These are phyloP conservation scores for Luzula sylvatica DNA, from an alignment of 176 grass and related monocot species.

Conservation along the genomic window DNA sequence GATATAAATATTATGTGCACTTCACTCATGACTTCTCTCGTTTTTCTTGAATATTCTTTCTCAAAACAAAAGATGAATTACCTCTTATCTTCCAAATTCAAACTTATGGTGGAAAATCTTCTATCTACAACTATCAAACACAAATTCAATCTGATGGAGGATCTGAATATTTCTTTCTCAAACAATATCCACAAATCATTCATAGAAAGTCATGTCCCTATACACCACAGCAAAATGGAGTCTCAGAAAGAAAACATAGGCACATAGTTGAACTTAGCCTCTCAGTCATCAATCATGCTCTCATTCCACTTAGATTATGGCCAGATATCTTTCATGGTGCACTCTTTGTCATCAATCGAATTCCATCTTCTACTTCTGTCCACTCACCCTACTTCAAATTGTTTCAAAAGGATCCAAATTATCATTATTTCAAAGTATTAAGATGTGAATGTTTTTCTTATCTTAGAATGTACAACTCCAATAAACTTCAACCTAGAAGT, in stretches of 20 bases:
- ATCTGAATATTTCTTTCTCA: neutral
- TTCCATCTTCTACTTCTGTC: neutral
- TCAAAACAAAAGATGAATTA: neutral
- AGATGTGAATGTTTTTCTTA: neutral
- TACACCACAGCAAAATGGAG: neutral
- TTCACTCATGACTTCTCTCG: conserved; percentile 8
- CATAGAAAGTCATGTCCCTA: neutral
- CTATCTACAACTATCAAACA: neutral
- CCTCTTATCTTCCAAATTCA: neutral
- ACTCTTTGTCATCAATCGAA: neutral
- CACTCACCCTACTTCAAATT: neutral
- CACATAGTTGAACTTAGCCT: neutral
- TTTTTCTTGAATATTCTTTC: neutral
- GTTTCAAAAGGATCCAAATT: neutral
- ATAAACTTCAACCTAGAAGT: too few species aligned
- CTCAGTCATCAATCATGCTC: neutral
- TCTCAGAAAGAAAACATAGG: neutral
- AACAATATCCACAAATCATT: neutral
- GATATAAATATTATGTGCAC: neutral
- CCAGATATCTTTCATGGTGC: neutral
- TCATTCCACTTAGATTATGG: neutral
- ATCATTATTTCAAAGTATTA: neutral
- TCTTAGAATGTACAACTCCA: neutral
- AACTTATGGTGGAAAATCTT: neutral
- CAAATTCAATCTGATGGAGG: neutral